Evolutionary conservation across 345 rosid genomes (phyloP).

Genomic region (Salix exigua): DNA sequence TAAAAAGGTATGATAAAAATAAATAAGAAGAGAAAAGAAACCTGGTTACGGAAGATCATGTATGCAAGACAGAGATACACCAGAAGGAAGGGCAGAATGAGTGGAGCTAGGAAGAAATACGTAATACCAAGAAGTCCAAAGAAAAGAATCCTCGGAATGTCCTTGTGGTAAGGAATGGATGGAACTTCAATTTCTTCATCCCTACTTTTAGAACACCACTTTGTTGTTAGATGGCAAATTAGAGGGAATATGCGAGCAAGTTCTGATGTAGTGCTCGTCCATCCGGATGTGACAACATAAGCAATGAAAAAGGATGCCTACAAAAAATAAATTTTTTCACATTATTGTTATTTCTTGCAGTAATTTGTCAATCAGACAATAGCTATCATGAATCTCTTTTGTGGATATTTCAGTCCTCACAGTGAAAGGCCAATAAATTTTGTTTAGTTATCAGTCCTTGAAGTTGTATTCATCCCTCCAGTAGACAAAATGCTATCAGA

Average conservation of each 20-base stretch:
- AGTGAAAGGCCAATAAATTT: not conserved
- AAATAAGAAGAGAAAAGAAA: conserved; percentile 9
- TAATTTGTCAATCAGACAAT: not conserved
- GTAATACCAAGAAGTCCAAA: conserved; percentile 88
- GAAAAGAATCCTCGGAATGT: conserved; percentile 79
- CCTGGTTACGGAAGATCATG: conserved; percentile 85
- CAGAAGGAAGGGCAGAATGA: conserved; percentile 89
- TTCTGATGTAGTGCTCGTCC: conserved; percentile 84
- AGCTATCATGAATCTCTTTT: not conserved
- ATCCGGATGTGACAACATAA: conserved; percentile 93
- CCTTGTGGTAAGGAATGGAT: conserved; percentile 70
- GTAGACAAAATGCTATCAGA: not conserved
- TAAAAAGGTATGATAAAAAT: not conserved
- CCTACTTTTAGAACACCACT: conserved; percentile 43
- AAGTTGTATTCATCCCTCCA: not conserved
- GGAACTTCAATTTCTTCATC: conserved; percentile 69
- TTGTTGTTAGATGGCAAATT: conserved; percentile 44
- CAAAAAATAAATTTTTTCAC: conserved; percentile 19
- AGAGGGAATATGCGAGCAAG: conserved; percentile 80
- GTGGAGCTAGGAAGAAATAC: conserved; percentile 87
- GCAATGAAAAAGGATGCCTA: conserved; percentile 92
- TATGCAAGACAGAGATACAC: conserved; percentile 78
- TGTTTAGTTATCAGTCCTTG: not conserved
- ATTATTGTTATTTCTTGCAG: not conserved
- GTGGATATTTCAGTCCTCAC: not conserved